Evolutionary conservation across 2,329 filamentous ascomycete species (phyloP), one percentile per base, ranked within the genome.

Genomic region (Colletotrichum eremochloae): DNA sequence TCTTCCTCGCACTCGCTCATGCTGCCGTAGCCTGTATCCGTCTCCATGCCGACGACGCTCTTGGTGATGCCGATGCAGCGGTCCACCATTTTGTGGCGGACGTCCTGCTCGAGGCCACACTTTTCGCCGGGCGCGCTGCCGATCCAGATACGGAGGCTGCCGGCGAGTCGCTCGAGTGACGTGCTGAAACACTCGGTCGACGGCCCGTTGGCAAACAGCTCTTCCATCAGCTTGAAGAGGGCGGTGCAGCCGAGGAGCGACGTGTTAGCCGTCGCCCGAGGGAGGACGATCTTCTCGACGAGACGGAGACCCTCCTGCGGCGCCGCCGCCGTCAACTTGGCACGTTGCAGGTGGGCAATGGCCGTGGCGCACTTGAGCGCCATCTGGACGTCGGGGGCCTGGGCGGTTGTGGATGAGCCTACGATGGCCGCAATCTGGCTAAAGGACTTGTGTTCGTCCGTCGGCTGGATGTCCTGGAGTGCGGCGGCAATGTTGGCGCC

Each of bases 181-280:
- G 79, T 75, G 2, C 84, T 81, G 74, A 86, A 89, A 5, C 81
- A 81, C 68, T 86, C 84, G 2, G 85, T 84, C 1, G 84, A 84
- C 24, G 84, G 79, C 61, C 84, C 80, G 75, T 90, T 86, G 1
- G 77, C 78, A 31, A 85, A 80, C 5, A 92, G 82, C 36, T 82
- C 80, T 60, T 87, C 86, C 84, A 92, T 88, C 36, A 92, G 80
- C 63, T 87, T 86, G 78, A 89, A 89, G 11, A 87, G 84, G 2
- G 89, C 87, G 0, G 88, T 87, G 76, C 88, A 92, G 24, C 89
- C 88, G 5, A 92, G 84, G 1, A 92, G 83, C 1, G 87, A 86
- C 81, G 89, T 85, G 29, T 81, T 79, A 20, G 81, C 82, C 5
- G 81, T 77, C 18, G 81, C 81, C 38, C 81, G 80, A 1, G 83